Percentiles rank a stretch among this genome's conserved stretches.
phyloP scores from a whole-genome alignment of 176 grass and related monocot genomes.

The Eremochloa ophiuroides region DNA sequence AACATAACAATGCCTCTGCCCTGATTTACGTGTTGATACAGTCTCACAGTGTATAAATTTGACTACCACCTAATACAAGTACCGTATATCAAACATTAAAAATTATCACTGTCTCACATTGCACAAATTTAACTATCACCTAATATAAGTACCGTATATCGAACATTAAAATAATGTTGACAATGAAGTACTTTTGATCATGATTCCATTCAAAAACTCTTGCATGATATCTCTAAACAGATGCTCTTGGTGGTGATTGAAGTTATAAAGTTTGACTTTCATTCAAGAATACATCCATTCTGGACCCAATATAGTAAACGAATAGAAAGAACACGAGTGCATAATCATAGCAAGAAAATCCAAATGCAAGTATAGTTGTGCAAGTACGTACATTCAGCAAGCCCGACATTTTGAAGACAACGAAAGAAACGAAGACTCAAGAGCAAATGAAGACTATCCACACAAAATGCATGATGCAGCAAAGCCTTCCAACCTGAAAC shows the following conservation, averaged over 20 bases:
- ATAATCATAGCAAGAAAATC: not conserved
- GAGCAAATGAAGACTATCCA: constrained; percentile 46
- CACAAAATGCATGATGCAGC: constrained; percentile 19
- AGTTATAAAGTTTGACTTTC: not conserved
- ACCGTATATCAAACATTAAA: not conserved
- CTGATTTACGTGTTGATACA: not conserved
- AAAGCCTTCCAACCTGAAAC: constrained; percentile 48
- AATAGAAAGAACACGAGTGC: constrained; percentile 11
- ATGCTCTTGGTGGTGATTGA: not conserved
- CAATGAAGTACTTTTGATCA: not conserved
- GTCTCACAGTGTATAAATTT: not conserved
- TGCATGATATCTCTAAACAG: too few species aligned
- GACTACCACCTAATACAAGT: not conserved
- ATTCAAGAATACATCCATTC: not conserved
- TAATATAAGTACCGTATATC: not conserved
- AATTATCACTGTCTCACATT: not conserved
- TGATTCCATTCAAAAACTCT: not conserved
- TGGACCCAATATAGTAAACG: not conserved
- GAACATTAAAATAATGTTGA: too few species aligned
- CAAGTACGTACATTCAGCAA: constrained; percentile 59
- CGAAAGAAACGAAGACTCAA: constrained; percentile 28
- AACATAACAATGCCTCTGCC: not conserved
- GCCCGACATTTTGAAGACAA: constrained; percentile 61
- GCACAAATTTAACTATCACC: not conserved
- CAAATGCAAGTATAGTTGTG: not conserved